Evolutionary conservation across 2,329 filamentous ascomycete species (phyloP).

Genomic region (Colletotrichum viniferum): DNA sequence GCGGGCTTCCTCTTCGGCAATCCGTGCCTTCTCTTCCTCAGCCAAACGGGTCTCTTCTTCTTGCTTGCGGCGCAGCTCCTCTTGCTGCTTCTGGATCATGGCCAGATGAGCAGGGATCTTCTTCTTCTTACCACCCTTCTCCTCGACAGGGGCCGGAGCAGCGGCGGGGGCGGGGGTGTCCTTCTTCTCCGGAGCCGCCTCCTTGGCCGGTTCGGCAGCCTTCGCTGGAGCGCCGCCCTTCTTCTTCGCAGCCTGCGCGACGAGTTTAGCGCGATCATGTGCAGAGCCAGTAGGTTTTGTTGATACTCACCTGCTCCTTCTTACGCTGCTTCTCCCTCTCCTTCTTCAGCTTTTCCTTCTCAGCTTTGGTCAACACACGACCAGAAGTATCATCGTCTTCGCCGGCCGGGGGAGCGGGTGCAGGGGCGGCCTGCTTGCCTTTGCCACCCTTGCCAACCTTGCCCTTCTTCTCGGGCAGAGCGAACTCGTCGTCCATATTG

Average conservation of each 20-base stretch:
- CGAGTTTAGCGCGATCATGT: not conserved
- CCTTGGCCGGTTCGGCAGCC: slow-evolving; percentile 58
- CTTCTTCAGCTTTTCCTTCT: slow-evolving; percentile 98
- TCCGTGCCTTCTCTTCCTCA: slow-evolving; percentile 68
- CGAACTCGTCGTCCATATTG: slow-evolving; percentile 84
- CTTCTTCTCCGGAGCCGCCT: slow-evolving; percentile 51
- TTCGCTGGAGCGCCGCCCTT: slow-evolving; percentile 52
- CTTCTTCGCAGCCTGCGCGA: slow-evolving; percentile 80
- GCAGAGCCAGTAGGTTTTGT: not conserved
- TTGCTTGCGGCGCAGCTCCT: slow-evolving; percentile 69
- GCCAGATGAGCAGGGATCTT: slow-evolving; percentile 80
- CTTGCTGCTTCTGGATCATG: slow-evolving; percentile 81
- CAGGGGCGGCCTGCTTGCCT: slow-evolving; percentile 46
- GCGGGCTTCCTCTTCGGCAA: slow-evolving; percentile 68
- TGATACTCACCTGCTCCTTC: slow-evolving; percentile 82
- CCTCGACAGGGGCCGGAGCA: slow-evolving; percentile 40
- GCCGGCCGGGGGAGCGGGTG: slow-evolving; percentile 38
- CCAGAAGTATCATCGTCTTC: slow-evolving; percentile 61
- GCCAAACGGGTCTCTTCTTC: slow-evolving; percentile 65
- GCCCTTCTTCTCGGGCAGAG: slow-evolving; percentile 76
- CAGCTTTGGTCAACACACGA: slow-evolving; percentile 90
- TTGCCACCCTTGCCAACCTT: slow-evolving; percentile 62
- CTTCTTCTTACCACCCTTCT: slow-evolving; percentile 77
- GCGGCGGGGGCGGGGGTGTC: slow-evolving; percentile 40
- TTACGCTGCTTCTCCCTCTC: slow-evolving; percentile 98